A percentile compares a stretch with the other conserved stretches of the same genome.
Evolutionary conservation across 2,329 filamentous ascomycete species (phyloP).

Genomic region (Xylaria sp.): DNA sequence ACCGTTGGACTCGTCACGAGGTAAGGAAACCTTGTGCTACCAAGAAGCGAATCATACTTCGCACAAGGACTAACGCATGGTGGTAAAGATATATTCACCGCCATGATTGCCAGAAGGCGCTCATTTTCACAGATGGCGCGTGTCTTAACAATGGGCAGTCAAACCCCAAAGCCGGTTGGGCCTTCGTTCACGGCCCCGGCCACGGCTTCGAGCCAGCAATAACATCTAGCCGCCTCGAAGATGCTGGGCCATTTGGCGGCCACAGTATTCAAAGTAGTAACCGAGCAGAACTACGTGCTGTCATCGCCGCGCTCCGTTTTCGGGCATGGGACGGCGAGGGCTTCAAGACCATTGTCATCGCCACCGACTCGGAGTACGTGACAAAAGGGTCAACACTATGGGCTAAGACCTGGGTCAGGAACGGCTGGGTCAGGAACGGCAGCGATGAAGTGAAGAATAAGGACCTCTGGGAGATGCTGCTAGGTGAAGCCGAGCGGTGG

Average conservation of each 20-base stretch:
- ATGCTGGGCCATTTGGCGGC: slow-evolving; percentile 55
- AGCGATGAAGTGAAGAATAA: too few species aligned
- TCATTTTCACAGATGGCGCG: slow-evolving; percentile 60
- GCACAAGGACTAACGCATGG: neutral
- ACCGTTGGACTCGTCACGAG: slow-evolving; percentile 30
- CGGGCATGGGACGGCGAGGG: slow-evolving; percentile 58
- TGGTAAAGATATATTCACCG: slow-evolving; percentile 20
- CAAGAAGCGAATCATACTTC: too few species aligned
- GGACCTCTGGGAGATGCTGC: too few species aligned
- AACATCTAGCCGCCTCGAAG: slow-evolving; percentile 48
- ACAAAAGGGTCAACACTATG: too few species aligned
- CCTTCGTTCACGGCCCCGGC: slow-evolving; percentile 52
- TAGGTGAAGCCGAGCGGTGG: slow-evolving; percentile 5
- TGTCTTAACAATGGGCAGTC: slow-evolving; percentile 56
- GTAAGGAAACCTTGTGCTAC: slow-evolving; percentile 33
- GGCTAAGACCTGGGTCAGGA: too few species aligned
- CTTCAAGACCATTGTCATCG: slow-evolving; percentile 58
- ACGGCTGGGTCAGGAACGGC: too few species aligned
- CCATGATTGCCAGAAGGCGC: slow-evolving; percentile 46
- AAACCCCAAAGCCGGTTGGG: slow-evolving; percentile 55
- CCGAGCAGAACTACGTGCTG: slow-evolving; percentile 66
- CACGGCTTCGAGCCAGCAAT: neutral
- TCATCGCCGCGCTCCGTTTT: slow-evolving; percentile 61
- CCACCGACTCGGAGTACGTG: slow-evolving; percentile 37
- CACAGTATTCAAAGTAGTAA: slow-evolving; percentile 58